Base-by-base conservation (phyloP, 2,329 filamentous ascomycete genomes). In the Arthroderma uncinatum region DNA sequence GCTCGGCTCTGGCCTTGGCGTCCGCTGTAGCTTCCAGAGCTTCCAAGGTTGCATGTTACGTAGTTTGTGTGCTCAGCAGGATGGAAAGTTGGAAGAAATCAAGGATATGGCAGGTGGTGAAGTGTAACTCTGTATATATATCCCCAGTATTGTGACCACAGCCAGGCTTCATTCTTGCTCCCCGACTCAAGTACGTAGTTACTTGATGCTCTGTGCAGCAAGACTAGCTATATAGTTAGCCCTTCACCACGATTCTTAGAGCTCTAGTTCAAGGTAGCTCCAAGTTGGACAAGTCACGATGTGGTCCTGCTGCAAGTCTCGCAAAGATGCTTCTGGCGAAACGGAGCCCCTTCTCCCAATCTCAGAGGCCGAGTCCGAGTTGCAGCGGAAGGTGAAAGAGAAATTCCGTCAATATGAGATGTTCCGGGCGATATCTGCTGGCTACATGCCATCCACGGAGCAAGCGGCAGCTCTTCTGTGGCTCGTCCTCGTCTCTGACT, bases 401-500 rank as follows among this genome's bases (percentile, higher is more conserved):
- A 96, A 95, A 77, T 80, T 97, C 60, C 92, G 95, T 73, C 85
- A 85, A 25, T 96, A 95, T 68, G 89, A 95, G 76, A 95, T 95
- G 86, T 69, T 90, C 28, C 82, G 87, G 55, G 92, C 92, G 56
- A 70, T 96, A 8, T 81, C 82, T 1, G 82, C 88, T 66, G 92
- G 92, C 4, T 96, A 84, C 72, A 91, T 97, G 86, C 92, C 92
- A 50, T 93, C 89, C 4, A 96, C 87, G 9, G 85, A 93, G 64
- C 92, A 97, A 70, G 68, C 80, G 63, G 86, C 93, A 65, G 76
- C 85, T 68, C 90, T 94, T 63, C 76, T 97, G 2, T 83, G 89
- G 63, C 88, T 85, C 1, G 73, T 96, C 1, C 78, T 95, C 7
- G 82, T 87, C 2, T 84, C 87, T 34, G 86, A 92, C 64, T 68